Percentiles rank a stretch among this genome's conserved stretches.
phyloP scores from a whole-genome alignment of 805 yeast species.

The Cyberlindnera mycetangii region DNA sequence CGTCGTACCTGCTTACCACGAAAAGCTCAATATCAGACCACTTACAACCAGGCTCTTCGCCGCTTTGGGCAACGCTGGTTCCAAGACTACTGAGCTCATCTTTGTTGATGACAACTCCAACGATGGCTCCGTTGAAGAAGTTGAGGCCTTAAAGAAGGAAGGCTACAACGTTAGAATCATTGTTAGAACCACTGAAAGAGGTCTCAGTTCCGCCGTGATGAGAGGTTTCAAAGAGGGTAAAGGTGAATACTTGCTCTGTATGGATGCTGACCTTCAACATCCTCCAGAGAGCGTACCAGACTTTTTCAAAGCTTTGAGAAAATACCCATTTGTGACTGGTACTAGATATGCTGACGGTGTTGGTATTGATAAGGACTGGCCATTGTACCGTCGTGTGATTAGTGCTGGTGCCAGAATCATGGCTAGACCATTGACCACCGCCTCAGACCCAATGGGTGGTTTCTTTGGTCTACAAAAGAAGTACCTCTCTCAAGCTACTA shows the following conservation, averaged over 20 bases:
- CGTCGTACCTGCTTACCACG: conserved; percentile 51
- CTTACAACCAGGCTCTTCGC: conserved; percentile 46
- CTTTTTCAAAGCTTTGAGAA: conserved; percentile 37
- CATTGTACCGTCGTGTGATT: conserved; percentile 46
- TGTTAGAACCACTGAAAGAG: conserved; percentile 49
- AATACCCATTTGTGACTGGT: conserved; percentile 45
- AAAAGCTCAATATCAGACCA: conserved; percentile 46
- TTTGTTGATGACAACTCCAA: conserved; percentile 50
- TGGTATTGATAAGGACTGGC: conserved; percentile 54
- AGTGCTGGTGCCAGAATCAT: conserved; percentile 46
- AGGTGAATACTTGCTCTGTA: conserved; percentile 46
- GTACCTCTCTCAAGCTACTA: conserved; percentile 35
- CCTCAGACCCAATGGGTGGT: conserved; percentile 53
- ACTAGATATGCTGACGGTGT: conserved; percentile 55
- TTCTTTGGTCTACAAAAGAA: conserved; percentile 48
- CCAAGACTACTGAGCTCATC: conserved; percentile 43
- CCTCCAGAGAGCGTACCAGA: conserved; percentile 51
- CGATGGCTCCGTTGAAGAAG: conserved; percentile 53
- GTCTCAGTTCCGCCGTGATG: conserved; percentile 47
- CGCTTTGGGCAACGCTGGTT: conserved; percentile 41
- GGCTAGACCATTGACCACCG: conserved; percentile 49
- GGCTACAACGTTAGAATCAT: conserved; percentile 48
- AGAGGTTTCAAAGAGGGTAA: conserved; percentile 45
- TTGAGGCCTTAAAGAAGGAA: conserved; percentile 39
- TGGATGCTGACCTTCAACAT: conserved; percentile 54